These are phyloP conservation scores for Blastobotrys illinoisensis DNA, from an alignment of 1,139 yeast species.

Conservation along the genomic window DNA sequence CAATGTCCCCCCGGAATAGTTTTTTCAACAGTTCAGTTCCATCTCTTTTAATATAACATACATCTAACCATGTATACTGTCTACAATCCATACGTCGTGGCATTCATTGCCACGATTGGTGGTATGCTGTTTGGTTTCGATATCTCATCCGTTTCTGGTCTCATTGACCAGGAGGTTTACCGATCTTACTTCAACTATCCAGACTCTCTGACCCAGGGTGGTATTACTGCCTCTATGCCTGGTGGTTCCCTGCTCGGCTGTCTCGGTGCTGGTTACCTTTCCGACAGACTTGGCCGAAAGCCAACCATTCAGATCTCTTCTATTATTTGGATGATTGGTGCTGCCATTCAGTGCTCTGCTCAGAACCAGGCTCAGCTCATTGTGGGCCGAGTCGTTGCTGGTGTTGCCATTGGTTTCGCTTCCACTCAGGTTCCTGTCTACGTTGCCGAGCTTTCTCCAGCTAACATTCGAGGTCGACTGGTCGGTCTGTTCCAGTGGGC, in stretches of 20 bases:
- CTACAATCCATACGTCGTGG: constrained; percentile 35
- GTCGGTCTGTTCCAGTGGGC: constrained; percentile 67
- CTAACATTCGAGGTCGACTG: constrained; percentile 57
- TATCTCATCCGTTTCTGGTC: constrained; percentile 83
- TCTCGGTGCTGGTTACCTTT: constrained; percentile 36
- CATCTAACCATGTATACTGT: constrained; percentile 13
- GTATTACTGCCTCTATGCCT: constrained; percentile 90
- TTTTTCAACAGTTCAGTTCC: background rate
- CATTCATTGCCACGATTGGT: constrained; percentile 66
- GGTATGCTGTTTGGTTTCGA: constrained; percentile 97
- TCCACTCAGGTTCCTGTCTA: constrained; percentile 70
- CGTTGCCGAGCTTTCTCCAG: constrained; percentile 65
- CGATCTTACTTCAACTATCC: constrained; percentile 36
- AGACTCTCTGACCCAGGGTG: constrained; percentile 57
- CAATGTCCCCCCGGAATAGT: background rate
- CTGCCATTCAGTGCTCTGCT: constrained; percentile 74
- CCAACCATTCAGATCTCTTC: constrained; percentile 71
- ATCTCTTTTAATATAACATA: background rate
- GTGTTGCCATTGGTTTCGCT: constrained; percentile 65
- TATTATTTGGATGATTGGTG: constrained; percentile 71
- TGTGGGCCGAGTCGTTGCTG: constrained; percentile 59
- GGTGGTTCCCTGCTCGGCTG: constrained; percentile 68
- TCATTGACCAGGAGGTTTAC: constrained; percentile 66
- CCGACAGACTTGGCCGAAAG: constrained; percentile 75
- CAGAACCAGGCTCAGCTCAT: constrained; percentile 67